Percentiles rank a stretch among this genome's conserved stretches.
phyloP scores from a whole-genome alignment of 2,329 filamentous ascomycete species.

The Aspergillus tubingensis region DNA sequence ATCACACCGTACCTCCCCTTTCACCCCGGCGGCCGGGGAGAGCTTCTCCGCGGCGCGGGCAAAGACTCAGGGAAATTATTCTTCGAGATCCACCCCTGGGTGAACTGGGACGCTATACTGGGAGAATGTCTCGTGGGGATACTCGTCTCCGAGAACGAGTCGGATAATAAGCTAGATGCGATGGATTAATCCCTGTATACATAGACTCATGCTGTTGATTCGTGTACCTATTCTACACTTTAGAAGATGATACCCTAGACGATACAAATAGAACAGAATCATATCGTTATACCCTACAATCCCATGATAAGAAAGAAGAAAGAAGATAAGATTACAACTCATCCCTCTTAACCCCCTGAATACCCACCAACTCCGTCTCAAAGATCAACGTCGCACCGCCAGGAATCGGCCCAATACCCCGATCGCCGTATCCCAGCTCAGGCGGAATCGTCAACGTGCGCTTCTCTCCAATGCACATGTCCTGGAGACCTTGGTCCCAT shows the following conservation, averaged over 20 bases:
- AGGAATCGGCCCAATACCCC: slow-evolving; percentile 78
- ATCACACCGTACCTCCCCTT: slow-evolving; percentile 86
- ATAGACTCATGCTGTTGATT: not conserved
- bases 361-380: slow-evolving; percentile 85
- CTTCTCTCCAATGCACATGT: slow-evolving; percentile 97
- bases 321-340: slow-evolving; percentile 39
- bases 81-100: slow-evolving; percentile 66
- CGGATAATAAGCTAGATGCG: slow-evolving; percentile 51
- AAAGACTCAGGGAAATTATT: slow-evolving; percentile 66
- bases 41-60: slow-evolving; percentile 65
- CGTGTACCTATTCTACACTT: not conserved
- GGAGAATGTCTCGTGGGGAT: slow-evolving; percentile 63
- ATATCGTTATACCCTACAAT: not conserved
- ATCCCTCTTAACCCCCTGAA: slow-evolving; percentile 69
- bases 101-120: slow-evolving; percentile 69
- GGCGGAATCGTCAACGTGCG: slow-evolving; percentile 88
- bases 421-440: slow-evolving; percentile 76
- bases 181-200: slow-evolving; percentile 56
- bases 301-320: not conserved
- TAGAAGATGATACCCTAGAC: not conserved
- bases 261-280: not conserved
- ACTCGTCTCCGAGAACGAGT: slow-evolving; percentile 55
- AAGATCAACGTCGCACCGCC: slow-evolving; percentile 81
- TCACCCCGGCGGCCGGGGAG: slow-evolving; percentile 75
- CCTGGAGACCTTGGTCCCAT: slow-evolving; percentile 86